Evolutionary conservation across 441 rosid species (phyloP), one percentile per base, ranked within the genome.

Genomic region (Theobroma grandiflorum): DNA sequence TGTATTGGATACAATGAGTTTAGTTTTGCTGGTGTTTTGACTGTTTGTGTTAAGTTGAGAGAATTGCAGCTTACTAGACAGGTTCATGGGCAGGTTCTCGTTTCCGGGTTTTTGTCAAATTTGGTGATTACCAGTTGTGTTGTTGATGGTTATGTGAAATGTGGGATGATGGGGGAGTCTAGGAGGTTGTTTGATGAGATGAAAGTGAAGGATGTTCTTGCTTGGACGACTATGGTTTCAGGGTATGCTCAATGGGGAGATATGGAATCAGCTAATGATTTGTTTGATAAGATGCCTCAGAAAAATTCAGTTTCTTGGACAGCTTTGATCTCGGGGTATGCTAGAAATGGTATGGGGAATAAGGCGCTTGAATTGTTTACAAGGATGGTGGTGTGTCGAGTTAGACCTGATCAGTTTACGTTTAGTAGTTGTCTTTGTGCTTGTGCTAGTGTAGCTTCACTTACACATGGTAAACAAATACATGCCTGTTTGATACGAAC

Each of bases 21-120:
- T 74, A 90, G 92, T 84, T 91, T 94, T 84, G 86, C 91, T 0
- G 99, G 96, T 42, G 71, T 94, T 72, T 79, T 91, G 88, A 90
- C 85, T 2, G 86, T 89, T 18, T 93, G 95, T 81, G 94, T 90
- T 52, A 92, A 89, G 83, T 72, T 79, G 6, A 86, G 78, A 81
- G 91, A 90, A 16, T 58, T 87, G 80, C 73, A 72, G 72, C 89
- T 93, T 62, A 84, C 80, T 53, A 84, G 78, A 78, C 97, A 93
- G 90, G 93, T 88, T 86, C 98, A 91, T 81, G 94, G 93, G 80
- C 99, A 94, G 89, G 89, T 94, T 86, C 73, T 95, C 71, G 84
- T 87, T 74, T 79, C 84, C 78, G 99, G 98, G 22, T 82, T 93
- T 79, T 68, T 77, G 38, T 87, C 85, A 4, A 94, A 93, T 85